phyloP scores from a whole-genome alignment of 202 grass and related monocot genomes.

The Panicum hallii region DNA sequence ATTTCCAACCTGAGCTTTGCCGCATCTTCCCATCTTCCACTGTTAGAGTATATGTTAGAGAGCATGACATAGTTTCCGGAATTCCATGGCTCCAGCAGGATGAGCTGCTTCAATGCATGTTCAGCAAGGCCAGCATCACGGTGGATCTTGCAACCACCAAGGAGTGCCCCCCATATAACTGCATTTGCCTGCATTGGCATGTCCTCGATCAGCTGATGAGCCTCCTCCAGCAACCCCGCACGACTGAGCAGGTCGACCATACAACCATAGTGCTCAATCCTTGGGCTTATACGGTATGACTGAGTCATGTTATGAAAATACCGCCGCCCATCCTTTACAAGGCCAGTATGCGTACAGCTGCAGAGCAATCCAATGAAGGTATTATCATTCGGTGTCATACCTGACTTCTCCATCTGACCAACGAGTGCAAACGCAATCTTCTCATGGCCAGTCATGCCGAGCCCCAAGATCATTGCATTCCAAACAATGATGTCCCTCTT shows the following conservation, averaged over 20 bases:
- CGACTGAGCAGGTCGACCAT: slow-evolving; percentile 69
- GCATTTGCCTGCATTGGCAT: slow-evolving; percentile 74
- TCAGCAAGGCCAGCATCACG: slow-evolving; percentile 47
- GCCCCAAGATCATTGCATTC: slow-evolving; percentile 76
- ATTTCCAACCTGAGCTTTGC: slow-evolving; percentile 64
- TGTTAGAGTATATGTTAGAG: slow-evolving; percentile 69
- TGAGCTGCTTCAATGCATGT: slow-evolving; percentile 62
- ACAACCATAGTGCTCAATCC: slow-evolving; percentile 65
- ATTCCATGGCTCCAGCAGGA: slow-evolving; percentile 55
- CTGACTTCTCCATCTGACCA: slow-evolving; percentile 58
- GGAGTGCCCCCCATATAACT: slow-evolving; percentile 62
- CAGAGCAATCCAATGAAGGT: slow-evolving; percentile 76
- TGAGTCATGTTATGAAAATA: slow-evolving; percentile 62
- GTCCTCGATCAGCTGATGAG: slow-evolving; percentile 53
- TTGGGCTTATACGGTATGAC: slow-evolving; percentile 50
- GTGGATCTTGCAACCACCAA: slow-evolving; percentile 71
- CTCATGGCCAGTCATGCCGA: slow-evolving; percentile 64
- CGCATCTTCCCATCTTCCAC: slow-evolving; percentile 62
- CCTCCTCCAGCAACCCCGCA: slow-evolving; percentile 61
- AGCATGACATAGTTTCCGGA: slow-evolving; percentile 71
- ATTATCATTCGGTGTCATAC: slow-evolving; percentile 53
- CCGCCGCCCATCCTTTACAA: slow-evolving; percentile 60
- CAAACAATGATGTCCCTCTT: slow-evolving; percentile 67
- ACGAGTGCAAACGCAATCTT: slow-evolving; percentile 57
- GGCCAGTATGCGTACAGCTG: slow-evolving; percentile 64